Conservation (phyloP, 2,329 filamentous ascomycete genomes). For the Zasmidium cellare region DNA sequence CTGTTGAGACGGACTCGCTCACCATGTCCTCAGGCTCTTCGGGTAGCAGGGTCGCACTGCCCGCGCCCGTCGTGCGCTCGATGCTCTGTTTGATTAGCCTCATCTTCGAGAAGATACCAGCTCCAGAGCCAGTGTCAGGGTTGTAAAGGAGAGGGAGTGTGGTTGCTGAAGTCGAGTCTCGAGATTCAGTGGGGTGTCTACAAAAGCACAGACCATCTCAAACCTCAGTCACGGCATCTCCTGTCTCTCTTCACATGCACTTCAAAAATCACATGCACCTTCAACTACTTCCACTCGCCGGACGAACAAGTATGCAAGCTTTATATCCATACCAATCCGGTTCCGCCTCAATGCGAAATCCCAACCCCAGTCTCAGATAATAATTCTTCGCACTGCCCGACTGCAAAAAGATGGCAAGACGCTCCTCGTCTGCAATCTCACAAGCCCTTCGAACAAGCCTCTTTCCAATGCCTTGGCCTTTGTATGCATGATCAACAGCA, state of each 20-base stretch:
- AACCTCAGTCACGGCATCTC: background rate
- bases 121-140: background rate
- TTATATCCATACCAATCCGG: background rate
- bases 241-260: background rate
- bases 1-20: constrained; percentile 23
- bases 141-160: background rate
- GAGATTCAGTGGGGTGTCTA: background rate
- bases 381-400: background rate
- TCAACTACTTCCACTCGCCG: background rate
- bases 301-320: background rate
- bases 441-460: background rate
- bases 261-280: background rate
- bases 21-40: constrained; percentile 78
- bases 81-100: constrained; percentile 67
- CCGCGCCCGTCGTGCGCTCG: constrained; percentile 63
- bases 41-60: constrained; percentile 65
- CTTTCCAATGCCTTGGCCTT: background rate
- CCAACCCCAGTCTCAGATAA: background rate
- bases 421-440: background rate
- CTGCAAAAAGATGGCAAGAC: background rate
- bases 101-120: constrained; percentile 48
- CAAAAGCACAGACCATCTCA: background rate
- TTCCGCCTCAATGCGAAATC: background rate
- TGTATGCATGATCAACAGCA: background rate
- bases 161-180: background rate